Percentiles rank a stretch among this genome's conserved stretches.
Evolutionary conservation across 2,329 filamentous ascomycete genomes (phyloP).

Genomic region (Dryadomyces sulphureus): DNA sequence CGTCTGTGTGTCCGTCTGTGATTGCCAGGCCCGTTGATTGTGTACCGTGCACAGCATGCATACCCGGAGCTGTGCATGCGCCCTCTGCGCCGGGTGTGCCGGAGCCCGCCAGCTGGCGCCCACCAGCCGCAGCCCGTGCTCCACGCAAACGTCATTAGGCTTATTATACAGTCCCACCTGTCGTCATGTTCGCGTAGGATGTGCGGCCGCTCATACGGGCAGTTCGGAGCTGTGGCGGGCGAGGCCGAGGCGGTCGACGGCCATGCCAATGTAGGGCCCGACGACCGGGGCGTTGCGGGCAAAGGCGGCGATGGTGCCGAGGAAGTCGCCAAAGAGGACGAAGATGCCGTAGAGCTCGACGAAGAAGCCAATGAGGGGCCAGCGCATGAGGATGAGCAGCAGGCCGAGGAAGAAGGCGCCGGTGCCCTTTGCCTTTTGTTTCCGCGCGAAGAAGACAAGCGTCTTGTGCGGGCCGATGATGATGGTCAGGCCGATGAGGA

Average conservation of each 20-base stretch:
- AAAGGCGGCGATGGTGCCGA: slow-evolving; percentile 82
- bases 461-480: slow-evolving; percentile 92
- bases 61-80: too few species aligned
- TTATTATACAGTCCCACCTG: not conserved
- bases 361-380: slow-evolving; percentile 81
- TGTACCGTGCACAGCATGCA: too few species aligned
- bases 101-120: too few species aligned
- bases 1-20: too few species aligned
- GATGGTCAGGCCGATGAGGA: slow-evolving; percentile 88
- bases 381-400: slow-evolving; percentile 70
- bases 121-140: too few species aligned
- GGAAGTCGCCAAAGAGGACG: slow-evolving; percentile 88
- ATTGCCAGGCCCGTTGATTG: too few species aligned
- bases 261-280: slow-evolving; percentile 68
- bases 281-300: slow-evolving; percentile 72
- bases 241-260: slow-evolving; percentile 55
- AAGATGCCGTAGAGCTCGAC: slow-evolving; percentile 89
- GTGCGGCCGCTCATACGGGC: slow-evolving; percentile 37
- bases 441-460: slow-evolving; percentile 81
- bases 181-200: not conserved
- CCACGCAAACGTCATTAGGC: too few species aligned
- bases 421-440: slow-evolving; percentile 84
- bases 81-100: too few species aligned
- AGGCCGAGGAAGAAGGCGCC: slow-evolving; percentile 77
- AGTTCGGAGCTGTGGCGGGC: slow-evolving; percentile 59